Evolutionary conservation across 1,284 basidiomycete species (phyloP).

Genomic region (Xerocomus minutiporus): DNA sequence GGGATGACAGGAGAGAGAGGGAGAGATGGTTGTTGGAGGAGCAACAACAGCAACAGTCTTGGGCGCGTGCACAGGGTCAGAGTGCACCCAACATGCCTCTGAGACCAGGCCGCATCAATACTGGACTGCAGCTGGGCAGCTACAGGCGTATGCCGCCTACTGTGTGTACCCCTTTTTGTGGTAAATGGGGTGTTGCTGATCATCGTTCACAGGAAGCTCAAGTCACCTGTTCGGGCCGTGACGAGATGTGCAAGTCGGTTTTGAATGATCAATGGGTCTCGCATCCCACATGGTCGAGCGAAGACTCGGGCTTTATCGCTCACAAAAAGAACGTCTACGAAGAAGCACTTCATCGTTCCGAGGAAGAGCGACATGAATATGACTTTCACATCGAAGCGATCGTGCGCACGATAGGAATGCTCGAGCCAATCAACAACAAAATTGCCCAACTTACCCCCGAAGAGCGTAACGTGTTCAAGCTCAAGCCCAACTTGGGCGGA

Average conservation of each 20-base stretch:
- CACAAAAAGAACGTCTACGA: conserved; percentile 96
- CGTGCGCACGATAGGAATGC: conserved; percentile 82
- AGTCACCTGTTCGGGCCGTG: conserved; percentile 88
- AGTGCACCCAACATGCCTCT: conserved; percentile 39
- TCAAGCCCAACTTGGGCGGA: conserved; percentile 88
- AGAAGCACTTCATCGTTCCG: conserved; percentile 94
- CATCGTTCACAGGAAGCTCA: conserved; percentile 65
- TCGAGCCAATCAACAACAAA: conserved; percentile 91
- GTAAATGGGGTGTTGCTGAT: conserved; percentile 1
- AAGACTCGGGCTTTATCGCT: conserved; percentile 86
- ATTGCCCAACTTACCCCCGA: conserved; percentile 79
- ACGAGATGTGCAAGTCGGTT: conserved; percentile 95
- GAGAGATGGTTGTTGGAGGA: conserved; percentile 46
- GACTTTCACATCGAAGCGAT: conserved; percentile 99
- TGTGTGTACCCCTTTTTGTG: conserved; percentile 41
- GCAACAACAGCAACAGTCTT: conserved; percentile 38
- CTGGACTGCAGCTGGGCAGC: conserved; percentile 70
- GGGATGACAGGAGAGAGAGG: conserved; percentile 68
- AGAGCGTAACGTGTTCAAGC: conserved; percentile 80
- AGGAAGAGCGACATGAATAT: conserved; percentile 98
- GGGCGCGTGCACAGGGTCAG: conserved; percentile 42
- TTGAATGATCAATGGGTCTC: conserved; percentile 97
- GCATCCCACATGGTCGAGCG: conserved; percentile 92
- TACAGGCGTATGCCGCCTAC: conserved; percentile 82
- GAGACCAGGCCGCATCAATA: conserved; percentile 53